A percentile compares a stretch with the other conserved stretches of the same genome.
phyloP scores from a whole-genome alignment of 495 filamentous ascomycete species.

The Astrocystis sublimbata region DNA sequence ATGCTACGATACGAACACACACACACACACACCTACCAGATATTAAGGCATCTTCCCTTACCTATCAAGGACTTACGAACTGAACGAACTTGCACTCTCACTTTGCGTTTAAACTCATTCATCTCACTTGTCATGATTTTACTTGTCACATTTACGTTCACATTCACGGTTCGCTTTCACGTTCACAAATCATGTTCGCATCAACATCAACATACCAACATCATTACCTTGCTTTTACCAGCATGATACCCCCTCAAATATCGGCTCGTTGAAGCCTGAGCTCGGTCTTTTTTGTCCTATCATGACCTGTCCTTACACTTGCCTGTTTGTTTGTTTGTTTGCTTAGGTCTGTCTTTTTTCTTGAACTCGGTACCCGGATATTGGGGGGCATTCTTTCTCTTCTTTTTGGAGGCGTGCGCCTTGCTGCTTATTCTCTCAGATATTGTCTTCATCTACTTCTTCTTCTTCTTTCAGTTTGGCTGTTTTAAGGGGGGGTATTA shows the following conservation, averaged over 20 bases:
- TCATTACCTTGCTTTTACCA: background rate
- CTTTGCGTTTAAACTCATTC: no score
- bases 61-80: no score
- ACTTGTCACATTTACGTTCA: no score
- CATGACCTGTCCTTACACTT: no score
- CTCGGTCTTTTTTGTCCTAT: no score
- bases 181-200: no score
- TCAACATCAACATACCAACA: background rate
- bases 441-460: background rate
- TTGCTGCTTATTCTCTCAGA: no score
- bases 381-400: background rate
- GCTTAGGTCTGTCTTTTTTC: background rate
- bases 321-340: no score
- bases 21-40: background rate
- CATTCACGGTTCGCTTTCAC: no score
- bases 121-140: no score
- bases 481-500: background rate
- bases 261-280: background rate
- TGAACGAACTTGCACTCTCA: no score
- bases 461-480: background rate
- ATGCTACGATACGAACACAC: background rate
- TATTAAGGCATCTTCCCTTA: no score
- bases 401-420: background rate
- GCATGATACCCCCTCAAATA: conserved; percentile 2
- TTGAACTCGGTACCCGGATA: background rate